Conservation (phyloP, 257 asterid species). For the Petunia axillaris region DNA sequence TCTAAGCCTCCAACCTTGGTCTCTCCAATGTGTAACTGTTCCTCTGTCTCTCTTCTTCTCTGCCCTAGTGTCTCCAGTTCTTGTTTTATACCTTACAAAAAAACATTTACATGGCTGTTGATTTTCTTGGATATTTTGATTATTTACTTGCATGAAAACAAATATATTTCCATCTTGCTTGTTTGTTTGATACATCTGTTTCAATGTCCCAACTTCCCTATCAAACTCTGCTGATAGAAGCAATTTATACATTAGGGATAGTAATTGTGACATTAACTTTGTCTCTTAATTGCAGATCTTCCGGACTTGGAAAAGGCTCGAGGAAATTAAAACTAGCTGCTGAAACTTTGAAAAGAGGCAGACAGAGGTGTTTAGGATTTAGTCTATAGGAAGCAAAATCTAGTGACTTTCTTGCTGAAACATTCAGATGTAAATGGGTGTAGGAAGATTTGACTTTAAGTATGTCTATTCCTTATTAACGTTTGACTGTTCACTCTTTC, state of each 20-base stretch:
- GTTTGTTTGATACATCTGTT: neutral
- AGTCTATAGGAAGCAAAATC: neutral
- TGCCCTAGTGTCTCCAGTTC: neutral
- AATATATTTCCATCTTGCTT: neutral
- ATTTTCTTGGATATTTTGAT: neutral
- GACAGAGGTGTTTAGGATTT: constrained; percentile 1
- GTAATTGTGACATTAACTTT: neutral
- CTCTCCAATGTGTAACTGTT: neutral
- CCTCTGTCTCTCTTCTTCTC: neutral
- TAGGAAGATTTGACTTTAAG: constrained; percentile 1
- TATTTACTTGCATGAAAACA: neutral
- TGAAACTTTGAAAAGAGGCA: constrained; percentile 20
- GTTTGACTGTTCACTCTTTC: no score
- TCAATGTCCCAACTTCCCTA: neutral
- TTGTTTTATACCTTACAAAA: neutral
- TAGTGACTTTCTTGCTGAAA: neutral
- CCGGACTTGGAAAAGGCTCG: constrained; percentile 87
- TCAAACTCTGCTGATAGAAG: neutral
- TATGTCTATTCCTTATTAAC: neutral
- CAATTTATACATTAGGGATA: neutral
- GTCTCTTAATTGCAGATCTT: constrained; percentile 60
- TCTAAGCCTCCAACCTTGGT: neutral
- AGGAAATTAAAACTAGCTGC: constrained; percentile 37
- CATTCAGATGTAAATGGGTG: neutral
- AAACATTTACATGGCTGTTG: neutral